Evolutionary conservation across 116 monocot genomes (phyloP).

Genomic region (Cymodocea nodosa): DNA sequence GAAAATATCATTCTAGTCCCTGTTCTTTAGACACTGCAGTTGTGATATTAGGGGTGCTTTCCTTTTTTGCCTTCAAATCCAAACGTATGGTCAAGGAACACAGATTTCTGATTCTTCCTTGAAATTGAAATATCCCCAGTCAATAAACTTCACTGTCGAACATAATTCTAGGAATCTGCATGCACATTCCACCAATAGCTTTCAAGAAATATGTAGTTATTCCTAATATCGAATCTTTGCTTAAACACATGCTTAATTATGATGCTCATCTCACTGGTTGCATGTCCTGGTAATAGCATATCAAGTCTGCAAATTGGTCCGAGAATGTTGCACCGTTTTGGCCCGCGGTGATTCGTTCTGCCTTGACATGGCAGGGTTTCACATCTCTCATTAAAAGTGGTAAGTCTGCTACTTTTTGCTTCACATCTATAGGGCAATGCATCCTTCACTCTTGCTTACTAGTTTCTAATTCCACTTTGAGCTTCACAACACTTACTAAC

Average conservation of each 20-base stretch:
- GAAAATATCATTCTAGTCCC: too few relatives aligned
- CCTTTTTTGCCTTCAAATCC: too few relatives aligned
- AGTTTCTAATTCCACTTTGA: neutral
- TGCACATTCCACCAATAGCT: too few relatives aligned
- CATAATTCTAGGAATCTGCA: too few relatives aligned
- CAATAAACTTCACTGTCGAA: too few relatives aligned
- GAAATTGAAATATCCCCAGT: too few relatives aligned
- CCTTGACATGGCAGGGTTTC: slow-evolving; percentile 21
- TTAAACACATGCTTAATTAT: neutral
- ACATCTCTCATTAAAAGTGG: slow-evolving; percentile 13
- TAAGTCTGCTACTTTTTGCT: neutral
- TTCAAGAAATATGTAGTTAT: neutral
- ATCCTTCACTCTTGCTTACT: neutral
- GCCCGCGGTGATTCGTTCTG: slow-evolving; percentile 18
- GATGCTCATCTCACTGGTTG: too few relatives aligned
- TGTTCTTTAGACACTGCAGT: too few relatives aligned
- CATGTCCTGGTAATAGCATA: neutral
- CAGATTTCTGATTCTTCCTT: too few relatives aligned
- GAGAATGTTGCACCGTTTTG: slow-evolving; percentile 22
- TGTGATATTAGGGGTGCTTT: too few relatives aligned
- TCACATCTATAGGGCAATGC: neutral
- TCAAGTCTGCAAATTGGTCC: slow-evolving; percentile 19
- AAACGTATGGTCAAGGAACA: too few relatives aligned
- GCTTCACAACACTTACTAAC: too few relatives aligned
- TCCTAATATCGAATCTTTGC: neutral